Evolutionary conservation across 1,139 yeast genomes (phyloP).

Genomic region (Lodderomyces elongisporus): DNA sequence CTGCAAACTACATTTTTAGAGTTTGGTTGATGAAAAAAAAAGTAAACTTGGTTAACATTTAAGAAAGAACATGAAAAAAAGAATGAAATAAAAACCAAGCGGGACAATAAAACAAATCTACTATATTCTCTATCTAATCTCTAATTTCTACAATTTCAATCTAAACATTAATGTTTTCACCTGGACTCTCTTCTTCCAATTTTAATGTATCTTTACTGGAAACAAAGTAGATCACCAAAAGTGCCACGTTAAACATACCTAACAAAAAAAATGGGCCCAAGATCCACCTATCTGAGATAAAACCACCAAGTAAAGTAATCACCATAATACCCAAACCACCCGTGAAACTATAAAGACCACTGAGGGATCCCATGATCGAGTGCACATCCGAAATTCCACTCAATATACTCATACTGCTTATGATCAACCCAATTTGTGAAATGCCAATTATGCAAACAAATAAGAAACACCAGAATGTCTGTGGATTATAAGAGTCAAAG

Average conservation of each 20-base stretch:
- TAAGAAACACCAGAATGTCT: slow-evolving; percentile 27
- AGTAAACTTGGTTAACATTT: too few relatives aligned
- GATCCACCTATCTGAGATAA: slow-evolving; percentile 52
- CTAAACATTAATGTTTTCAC: too few relatives aligned
- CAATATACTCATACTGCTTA: slow-evolving; percentile 43
- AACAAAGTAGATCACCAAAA: slow-evolving; percentile 5
- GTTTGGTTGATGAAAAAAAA: too few relatives aligned
- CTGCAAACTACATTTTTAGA: too few relatives aligned
- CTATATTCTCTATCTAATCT: too few relatives aligned
- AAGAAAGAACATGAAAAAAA: too few relatives aligned
- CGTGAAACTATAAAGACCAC: slow-evolving; percentile 62
- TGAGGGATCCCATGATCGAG: slow-evolving; percentile 52
- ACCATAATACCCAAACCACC: slow-evolving; percentile 69
- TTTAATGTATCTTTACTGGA: not conserved
- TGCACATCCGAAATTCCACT: slow-evolving; percentile 24
- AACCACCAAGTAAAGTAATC: slow-evolving; percentile 58
- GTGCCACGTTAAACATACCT: slow-evolving; percentile 35
- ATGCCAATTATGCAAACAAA: slow-evolving; percentile 32
- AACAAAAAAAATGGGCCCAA: slow-evolving; percentile 58
- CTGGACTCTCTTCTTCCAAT: too few relatives aligned
- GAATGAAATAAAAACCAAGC: too few relatives aligned
- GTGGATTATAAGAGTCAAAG: slow-evolving; percentile 27
- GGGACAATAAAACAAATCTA: too few relatives aligned
- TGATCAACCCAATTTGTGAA: slow-evolving; percentile 55
- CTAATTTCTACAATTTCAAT: too few relatives aligned